Percentiles rank a stretch among this genome's conserved stretches.
Evolutionary conservation across 1,284 basidiomycete genomes (phyloP).

Genomic region (Malassezia arunalokei): DNA sequence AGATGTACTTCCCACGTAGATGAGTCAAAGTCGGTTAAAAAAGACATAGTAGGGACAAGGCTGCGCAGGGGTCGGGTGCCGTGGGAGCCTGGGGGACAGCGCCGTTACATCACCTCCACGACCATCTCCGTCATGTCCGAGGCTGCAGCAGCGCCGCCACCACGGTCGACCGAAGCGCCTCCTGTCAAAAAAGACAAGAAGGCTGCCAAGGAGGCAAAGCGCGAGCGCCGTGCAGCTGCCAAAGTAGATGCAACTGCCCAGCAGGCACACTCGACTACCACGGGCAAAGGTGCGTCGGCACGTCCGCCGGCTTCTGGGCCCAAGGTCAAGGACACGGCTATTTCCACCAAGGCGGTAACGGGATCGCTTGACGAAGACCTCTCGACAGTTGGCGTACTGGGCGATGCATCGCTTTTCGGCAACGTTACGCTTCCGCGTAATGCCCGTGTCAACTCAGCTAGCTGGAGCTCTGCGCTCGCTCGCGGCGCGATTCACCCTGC

Average conservation of each 20-base stretch:
- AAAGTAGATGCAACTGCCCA: slow-evolving; percentile 11
- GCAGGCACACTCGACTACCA: background rate
- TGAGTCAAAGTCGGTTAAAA: too few species aligned
- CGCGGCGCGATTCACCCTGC: slow-evolving; percentile 38
- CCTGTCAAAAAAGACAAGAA: slow-evolving; percentile 18
- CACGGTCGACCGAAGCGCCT: background rate
- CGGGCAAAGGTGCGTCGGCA: background rate
- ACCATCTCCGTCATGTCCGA: background rate
- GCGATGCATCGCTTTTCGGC: slow-evolving; percentile 33
- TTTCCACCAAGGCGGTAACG: slow-evolving; percentile 11
- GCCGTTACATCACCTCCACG: too few species aligned
- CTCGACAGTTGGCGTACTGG: slow-evolving; percentile 14
- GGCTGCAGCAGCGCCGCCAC: background rate
- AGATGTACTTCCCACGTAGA: too few species aligned
- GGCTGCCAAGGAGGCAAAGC: slow-evolving; percentile 36
- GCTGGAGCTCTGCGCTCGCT: slow-evolving; percentile 23
- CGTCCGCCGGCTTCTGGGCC: background rate
- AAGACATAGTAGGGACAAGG: too few species aligned
- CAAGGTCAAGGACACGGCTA: background rate
- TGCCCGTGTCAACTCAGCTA: slow-evolving; percentile 20
- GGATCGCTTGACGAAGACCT: slow-evolving; percentile 13
- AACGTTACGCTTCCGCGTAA: slow-evolving; percentile 30
- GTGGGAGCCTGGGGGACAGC: too few species aligned
- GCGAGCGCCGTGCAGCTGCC: slow-evolving; percentile 27
- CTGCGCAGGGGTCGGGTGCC: too few species aligned